A percentile compares a stretch with the other conserved stretches of the same genome.
phyloP scores from a whole-genome alignment of 371 early-diverging fungal species.

The Dichotomocladium elegans region DNA sequence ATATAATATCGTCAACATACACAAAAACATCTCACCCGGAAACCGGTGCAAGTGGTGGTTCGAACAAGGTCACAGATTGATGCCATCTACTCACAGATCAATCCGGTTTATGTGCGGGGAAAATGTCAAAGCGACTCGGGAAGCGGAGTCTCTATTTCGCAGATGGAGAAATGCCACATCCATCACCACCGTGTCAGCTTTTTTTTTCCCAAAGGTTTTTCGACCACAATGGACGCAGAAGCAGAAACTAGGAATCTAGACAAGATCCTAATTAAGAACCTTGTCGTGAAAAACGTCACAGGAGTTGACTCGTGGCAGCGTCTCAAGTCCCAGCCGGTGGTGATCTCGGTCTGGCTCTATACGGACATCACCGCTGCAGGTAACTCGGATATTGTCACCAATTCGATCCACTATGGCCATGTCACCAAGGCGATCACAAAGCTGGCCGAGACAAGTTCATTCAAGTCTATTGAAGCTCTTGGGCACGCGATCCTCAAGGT shows the following conservation, averaged over 20 bases:
- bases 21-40: too few relatives aligned
- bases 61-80: too few relatives aligned
- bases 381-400: slow-evolving; percentile 66
- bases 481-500: slow-evolving; percentile 65
- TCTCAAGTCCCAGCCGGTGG: slow-evolving; percentile 81
- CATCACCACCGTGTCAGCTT: too few relatives aligned
- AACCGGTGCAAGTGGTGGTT: too few relatives aligned
- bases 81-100: too few relatives aligned
- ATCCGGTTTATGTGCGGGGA: too few relatives aligned
- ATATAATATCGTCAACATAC: too few relatives aligned
- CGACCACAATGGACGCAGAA: slow-evolving; percentile 1
- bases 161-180: too few relatives aligned
- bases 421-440: slow-evolving; percentile 74
- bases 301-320: slow-evolving; percentile 96
- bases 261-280: slow-evolving; percentile 77
- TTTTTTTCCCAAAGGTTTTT: not conserved
- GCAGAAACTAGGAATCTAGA: slow-evolving; percentile 39
- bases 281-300: slow-evolving; percentile 79
- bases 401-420: slow-evolving; percentile 83
- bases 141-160: too few relatives aligned
- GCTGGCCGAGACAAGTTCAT: slow-evolving; percentile 69
- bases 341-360: slow-evolving; percentile 69
- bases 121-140: too few relatives aligned
- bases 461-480: slow-evolving; percentile 70
- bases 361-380: slow-evolving; percentile 79